phyloP scores from a whole-genome alignment of 768 basidiomycete genomes.

The Lactarius deliciosus region DNA sequence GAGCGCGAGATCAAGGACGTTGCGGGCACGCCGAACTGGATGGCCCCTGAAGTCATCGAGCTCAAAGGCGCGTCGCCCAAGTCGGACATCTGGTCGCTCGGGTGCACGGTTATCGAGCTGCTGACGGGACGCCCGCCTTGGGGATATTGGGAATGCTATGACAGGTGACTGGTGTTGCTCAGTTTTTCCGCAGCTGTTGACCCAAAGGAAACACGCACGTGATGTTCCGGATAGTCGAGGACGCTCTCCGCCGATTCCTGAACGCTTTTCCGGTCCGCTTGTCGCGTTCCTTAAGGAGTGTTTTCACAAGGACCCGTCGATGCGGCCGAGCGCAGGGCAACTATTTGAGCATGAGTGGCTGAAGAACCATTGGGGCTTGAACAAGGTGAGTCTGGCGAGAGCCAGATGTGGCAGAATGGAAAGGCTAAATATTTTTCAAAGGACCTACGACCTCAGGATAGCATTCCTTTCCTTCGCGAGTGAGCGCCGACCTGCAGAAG shows the following conservation, averaged over 20 bases:
- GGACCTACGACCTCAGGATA: conserved; percentile 90
- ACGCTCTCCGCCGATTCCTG: conserved; percentile 86
- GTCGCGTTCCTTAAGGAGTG: conserved; percentile 81
- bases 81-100: conserved; percentile 95
- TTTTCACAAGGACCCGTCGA: conserved; percentile 83
- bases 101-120: conserved; percentile 92
- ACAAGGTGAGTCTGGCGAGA: conserved; percentile 55
- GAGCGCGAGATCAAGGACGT: conserved; percentile 81
- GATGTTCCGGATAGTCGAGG: conserved; percentile 98
- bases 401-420: background rate
- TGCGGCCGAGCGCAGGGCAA: conserved; percentile 79
- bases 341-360: conserved; percentile 94
- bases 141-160: conserved; percentile 87
- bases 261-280: conserved; percentile 71
- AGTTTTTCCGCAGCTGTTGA: background rate
- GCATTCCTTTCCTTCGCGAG: conserved; percentile 90
- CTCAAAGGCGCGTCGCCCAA: conserved; percentile 91
- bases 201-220: conserved; percentile 42
- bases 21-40: conserved; percentile 98
- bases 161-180: conserved; percentile 53
- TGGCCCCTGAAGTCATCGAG: conserved; percentile 98
- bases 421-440: conserved; percentile 32
- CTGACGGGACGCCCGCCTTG: conserved; percentile 86
- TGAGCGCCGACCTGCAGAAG: conserved; percentile 83
- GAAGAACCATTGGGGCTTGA: conserved; percentile 71